Base-by-base conservation (phyloP, 2,329 filamentous ascomycete genomes). In the Arachnopeziza araneosa region DNA sequence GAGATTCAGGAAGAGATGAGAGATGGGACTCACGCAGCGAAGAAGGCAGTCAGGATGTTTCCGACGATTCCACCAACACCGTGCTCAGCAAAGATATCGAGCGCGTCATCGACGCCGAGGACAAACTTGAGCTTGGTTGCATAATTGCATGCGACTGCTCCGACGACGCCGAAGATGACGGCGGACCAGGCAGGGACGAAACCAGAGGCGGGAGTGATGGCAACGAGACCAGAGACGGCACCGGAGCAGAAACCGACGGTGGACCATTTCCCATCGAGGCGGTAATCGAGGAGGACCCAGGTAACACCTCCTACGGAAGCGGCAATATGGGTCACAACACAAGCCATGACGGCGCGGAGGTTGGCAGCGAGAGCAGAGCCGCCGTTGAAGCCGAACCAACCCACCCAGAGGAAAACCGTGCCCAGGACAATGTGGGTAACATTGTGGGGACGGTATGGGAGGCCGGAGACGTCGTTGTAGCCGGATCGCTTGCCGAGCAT, bases 361-460 rank as follows among this genome's bases (percentile, higher is more conserved):
- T 95, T 96, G 56, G 91, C 91, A 54, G 86, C 81, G 58, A 95
- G 79, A 17, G 91, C 91, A 19, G 88, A 92, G 65, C 91, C 91
- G 55, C 90, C 91, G 69, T 96, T 96, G 84, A 96, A 96, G 54
- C 92, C 92, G 70, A 96, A 96, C 92, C 91, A 96, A 57, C 92
- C 92, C 19, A 96, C 89, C 91, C 92, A 96, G 19, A 96, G 85
- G 77, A 96, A 96, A 53, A 96, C 91, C 2, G 92, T 96, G 30
- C 92, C 92, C 59, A 96, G 89, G 56, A 96, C 91, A 67, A 96
- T 92, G 73, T 96, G 90, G 3, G 91, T 95, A 53, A 96, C 91
- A 69, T 96, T 96, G 78, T 96, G 92, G 10, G 92, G 92, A 55
- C 92, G 88, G 75, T 93, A 96, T 77, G 96, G 96, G 68, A 96